Base-by-base conservation (phyloP, 192 early-diverging fungal species). In the Thoreauomyces humboldtii region DNA sequence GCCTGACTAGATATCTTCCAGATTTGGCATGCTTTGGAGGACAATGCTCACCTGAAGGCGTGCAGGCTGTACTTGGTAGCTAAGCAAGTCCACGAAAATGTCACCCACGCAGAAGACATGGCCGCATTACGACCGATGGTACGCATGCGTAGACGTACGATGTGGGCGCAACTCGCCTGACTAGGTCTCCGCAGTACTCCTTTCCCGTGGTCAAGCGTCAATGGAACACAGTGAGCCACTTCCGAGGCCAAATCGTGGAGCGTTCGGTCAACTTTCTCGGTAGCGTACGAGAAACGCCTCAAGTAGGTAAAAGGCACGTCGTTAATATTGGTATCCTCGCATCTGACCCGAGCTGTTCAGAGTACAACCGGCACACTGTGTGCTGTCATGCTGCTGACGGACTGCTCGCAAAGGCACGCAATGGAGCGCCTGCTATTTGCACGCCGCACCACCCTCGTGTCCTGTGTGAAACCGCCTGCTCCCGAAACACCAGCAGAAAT, bases 11-110 rank as follows among this genome's bases (percentile, higher is more conserved):
- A 12, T 44, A 25, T 57, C 17, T 29, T 4, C 6, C 15, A 92
- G 87, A 91, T 93, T 22, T 94, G 92, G 92, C 74, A 87, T 36
- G 81, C 89, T 5, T 69, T 92, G 44, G 92, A 94, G 66, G 73
- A 65, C 35, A 72, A 88, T 53, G 64, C 69, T n/a, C 89, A 88
- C 69, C 65, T 93, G 44, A 80, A 79, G 5, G 91, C 91, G 7
- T 76, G 83, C 59, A 77, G 85, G 44, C 66, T 91, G 33, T 93
- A 81, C 51, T 76, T 83, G 27, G 74, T 92, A 24, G 87, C 91
- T 19, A 84, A 83, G 38, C 62, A 76, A 7, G 88, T 93, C 1
- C 83, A 87, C 65, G 76, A 79, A 36, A 85, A 85, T 65, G 70
- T 93, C 2, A 25, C 50, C 6, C 25, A 22, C 6, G 29, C 50